Evolutionary conservation across 495 filamentous ascomycete genomes (phyloP).

Genomic region (Penicillium herquei): DNA sequence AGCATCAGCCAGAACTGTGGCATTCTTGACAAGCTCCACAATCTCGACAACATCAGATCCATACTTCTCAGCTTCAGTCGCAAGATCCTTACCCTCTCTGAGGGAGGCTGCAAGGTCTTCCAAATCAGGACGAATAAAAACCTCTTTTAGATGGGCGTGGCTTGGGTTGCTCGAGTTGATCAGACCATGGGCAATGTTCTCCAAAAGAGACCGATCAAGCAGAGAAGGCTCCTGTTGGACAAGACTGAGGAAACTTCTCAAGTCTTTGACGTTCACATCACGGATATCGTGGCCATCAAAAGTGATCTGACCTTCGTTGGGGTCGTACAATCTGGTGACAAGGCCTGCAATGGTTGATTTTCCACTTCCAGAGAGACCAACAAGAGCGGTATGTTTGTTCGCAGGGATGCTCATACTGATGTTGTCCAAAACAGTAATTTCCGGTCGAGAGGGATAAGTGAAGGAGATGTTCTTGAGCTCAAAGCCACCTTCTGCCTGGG

Average conservation of each 20-base stretch:
- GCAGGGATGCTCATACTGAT: conserved; percentile 53
- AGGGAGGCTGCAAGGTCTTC: conserved; percentile 31
- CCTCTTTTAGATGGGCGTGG: conserved; percentile 40
- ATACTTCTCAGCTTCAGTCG: conserved; percentile 27
- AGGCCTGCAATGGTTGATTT: conserved; percentile 66
- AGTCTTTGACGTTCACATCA: conserved; percentile 54
- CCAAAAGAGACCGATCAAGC: conserved; percentile 62
- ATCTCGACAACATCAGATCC: conserved; percentile 37
- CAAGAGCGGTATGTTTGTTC: conserved; percentile 61
- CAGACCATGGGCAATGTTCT: conserved; percentile 67
- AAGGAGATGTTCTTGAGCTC: conserved; percentile 57
- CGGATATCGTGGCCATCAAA: conserved; percentile 55
- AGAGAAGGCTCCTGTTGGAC: conserved; percentile 70
- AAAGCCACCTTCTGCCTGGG: conserved; percentile 41
- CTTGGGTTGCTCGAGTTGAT: conserved; percentile 52
- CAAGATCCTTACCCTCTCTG: conserved; percentile 35
- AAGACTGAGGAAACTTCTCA: conserved; percentile 57
- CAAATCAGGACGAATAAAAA: conserved; percentile 29
- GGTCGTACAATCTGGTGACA: conserved; percentile 52
- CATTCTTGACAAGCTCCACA: conserved; percentile 35
- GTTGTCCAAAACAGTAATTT: conserved; percentile 52
- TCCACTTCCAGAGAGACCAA: conserved; percentile 69
- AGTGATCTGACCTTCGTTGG: conserved; percentile 41
- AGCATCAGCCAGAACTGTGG: conserved; percentile 42
- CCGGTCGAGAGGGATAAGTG: conserved; percentile 60